Evolutionary conservation across 352 stramenopile genomes (phyloP), one percentile per base, ranked within the genome.

Genomic region (Phytophthora pistaciae): DNA sequence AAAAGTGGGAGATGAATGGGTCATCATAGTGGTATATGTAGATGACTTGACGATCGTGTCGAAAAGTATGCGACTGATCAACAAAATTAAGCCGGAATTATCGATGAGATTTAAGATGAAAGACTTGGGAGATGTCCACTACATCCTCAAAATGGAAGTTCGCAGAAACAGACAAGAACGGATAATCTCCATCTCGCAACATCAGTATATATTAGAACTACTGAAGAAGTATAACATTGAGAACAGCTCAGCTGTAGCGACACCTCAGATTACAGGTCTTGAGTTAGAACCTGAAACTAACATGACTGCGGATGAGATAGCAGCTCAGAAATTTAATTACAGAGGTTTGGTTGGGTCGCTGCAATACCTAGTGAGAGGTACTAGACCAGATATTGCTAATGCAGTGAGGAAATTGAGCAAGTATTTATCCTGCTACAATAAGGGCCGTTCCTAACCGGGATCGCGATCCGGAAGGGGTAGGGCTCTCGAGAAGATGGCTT

Each of bases 21-120:
- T 73, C 14, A 49, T 23, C 5, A 18, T 44, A 3, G 38, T 49
- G 13, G 42, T 23, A 20, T 49, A 80, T 53, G 64, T 75, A 1
- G 68, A 77, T 60, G 64, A 75, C 31, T 14, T 66, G 9, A 58
- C 59, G 11, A 58, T 65, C 42, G 23, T 58, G 59, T 58, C 60
- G 6, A 57, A 57, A 53, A 25, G 23, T 20, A 59, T 59, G 48
- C 23, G 16, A 29, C 54, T 68, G 23, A 70, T 80, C 5, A 55
- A 70, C 8, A 49, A 68, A 3, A 3, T 77, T 3, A 74, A 75
- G 29, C 13, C 20, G 0, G 64, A 80, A 42, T 31, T 80, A 21
- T 77, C 64, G 8, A 46, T 21, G 57, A 33, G 61, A 18, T 77
- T 80, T 31, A 75, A 75, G 55, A 77, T 80, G 65, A 75, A 80